Base-by-base conservation (phyloP, 805 yeast genomes). In the Metschnikowia bowlesiae region DNA sequence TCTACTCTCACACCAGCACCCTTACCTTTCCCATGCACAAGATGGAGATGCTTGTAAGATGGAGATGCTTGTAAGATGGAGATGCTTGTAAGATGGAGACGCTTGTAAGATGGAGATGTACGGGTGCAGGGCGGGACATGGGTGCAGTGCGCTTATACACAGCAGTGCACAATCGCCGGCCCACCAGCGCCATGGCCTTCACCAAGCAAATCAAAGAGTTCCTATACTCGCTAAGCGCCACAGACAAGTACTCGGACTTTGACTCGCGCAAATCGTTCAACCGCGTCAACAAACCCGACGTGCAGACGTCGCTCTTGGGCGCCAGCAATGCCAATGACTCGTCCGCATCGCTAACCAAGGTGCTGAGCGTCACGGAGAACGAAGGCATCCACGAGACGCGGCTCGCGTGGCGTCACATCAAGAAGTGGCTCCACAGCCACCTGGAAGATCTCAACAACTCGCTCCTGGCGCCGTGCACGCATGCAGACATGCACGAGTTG, bases 401-500 rank as follows among this genome's bases (percentile, higher is more conserved):
- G 35, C 79, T 83, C 22, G 87, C 97, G 10, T 92, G 98, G 98
- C 79, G 87, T 54, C 91, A 91, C 61, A 83, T 92, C 51, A 92
- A 88, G 57, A 74, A 81, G 16, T 92, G 97, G 97, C 73, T 92
- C 16, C 76, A 80, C 34, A 80, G 81, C 49, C 79, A 89, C 66
- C 85, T 84, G 56, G 87, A 94, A 1, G 99, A 92, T 68, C 73
- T 94, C 50, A 79, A 77, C 52, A 91, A 88, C 50, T 83, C 94
- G 45, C 70, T 92, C 54, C 83, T 84, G 62, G 84, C 81, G 46
- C 86, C 89, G 30, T 94, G 90, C 54, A 89, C 97, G 0, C 75
- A 78, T 37, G 80, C 84, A 51, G 99, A 94, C 64, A 74, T 92
- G 50, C 75, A 77, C 54, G 92, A 86, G 58, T 85, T 94, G 31